phyloP scores from a whole-genome alignment of 169 alveolate species.

The Plasmodium chabaudi region DNA sequence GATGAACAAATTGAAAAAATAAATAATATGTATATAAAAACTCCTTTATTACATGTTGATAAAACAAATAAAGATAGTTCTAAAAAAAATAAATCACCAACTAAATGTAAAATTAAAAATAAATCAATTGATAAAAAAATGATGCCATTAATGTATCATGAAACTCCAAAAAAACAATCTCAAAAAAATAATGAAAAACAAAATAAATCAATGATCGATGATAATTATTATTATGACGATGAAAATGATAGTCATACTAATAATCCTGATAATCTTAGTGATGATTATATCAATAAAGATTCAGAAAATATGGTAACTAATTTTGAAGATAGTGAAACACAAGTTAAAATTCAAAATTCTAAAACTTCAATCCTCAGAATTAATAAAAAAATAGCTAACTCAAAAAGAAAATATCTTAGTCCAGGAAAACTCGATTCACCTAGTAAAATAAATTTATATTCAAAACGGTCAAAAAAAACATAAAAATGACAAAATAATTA shows the following conservation, averaged over 20 bases:
- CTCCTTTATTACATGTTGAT: conserved; percentile 51
- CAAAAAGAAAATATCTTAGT: conserved; percentile 38
- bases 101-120: conserved; percentile 22
- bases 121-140: conserved; percentile 13
- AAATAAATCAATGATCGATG: conserved; percentile 3
- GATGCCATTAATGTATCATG: conserved; percentile 12
- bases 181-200: conserved; percentile 10
- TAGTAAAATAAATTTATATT: not conserved
- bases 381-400: conserved; percentile 51
- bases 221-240: not conserved
- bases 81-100: conserved; percentile 16
- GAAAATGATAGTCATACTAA: too few relatives aligned
- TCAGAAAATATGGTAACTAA: not conserved
- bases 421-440: conserved; percentile 25
- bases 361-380: conserved; percentile 39
- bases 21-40: conserved; percentile 68
- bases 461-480: conserved; percentile 25
- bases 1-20: conserved; percentile 63
- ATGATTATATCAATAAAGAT: too few relatives aligned
- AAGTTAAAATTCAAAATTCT: conserved; percentile 6
- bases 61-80: conserved; percentile 8
- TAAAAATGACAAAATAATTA: not conserved
- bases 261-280: too few relatives aligned
- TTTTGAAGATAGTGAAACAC: conserved; percentile 57
- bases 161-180: conserved; percentile 58